Evolutionary conservation across 1,284 basidiomycete genomes (phyloP), one percentile per base, ranked within the genome.

Genomic region (Polyporus tsugae): DNA sequence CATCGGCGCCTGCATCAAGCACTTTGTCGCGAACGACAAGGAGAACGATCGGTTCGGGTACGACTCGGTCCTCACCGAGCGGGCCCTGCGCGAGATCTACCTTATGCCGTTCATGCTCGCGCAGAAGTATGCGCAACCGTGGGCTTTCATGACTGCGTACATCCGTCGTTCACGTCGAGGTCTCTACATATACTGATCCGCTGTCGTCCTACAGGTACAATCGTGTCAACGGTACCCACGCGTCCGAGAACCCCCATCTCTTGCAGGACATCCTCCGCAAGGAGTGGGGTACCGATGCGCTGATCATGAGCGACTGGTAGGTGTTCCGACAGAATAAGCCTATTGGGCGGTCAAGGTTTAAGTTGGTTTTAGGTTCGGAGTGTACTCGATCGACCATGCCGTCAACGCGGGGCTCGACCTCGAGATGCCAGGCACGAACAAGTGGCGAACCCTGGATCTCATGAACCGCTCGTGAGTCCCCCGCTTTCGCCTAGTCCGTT

Each of bases 281-380:
- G 9, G 93, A 95, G 77, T 95, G 93, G 93, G 85, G 86, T 6
- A 94, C 88, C 72, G 82, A 91, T 36, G 92, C 91, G 1, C 69
- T 90, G 74, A 80, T 91, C 70, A 93, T 95, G 91, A 92, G 90
- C 70, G 93, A 95, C 76, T 95, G 93, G 92, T 90, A 76, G n/a
- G 79, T 72, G n/a, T n/a, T n/a, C n/a, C n/a, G n/a, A n/a, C n/a
- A n/a, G n/a, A n/a, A n/a, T n/a, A n/a, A n/a, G n/a, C n/a, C n/a
- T n/a, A n/a, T n/a, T n/a, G n/a, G n/a, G n/a, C n/a, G n/a, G n/a
- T n/a, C n/a, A n/a, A n/a, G n/a, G n/a, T n/a, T n/a, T n/a, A n/a
- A 19, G 25, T 44, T 33, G 4, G 15, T 44, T 49, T 62, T 66
- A 87, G 87, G 89, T 89, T 88, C 66, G 92, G 93, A 0, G 83